phyloP scores from a whole-genome alignment of 345 rosid species.

The Adansonia digitata region DNA sequence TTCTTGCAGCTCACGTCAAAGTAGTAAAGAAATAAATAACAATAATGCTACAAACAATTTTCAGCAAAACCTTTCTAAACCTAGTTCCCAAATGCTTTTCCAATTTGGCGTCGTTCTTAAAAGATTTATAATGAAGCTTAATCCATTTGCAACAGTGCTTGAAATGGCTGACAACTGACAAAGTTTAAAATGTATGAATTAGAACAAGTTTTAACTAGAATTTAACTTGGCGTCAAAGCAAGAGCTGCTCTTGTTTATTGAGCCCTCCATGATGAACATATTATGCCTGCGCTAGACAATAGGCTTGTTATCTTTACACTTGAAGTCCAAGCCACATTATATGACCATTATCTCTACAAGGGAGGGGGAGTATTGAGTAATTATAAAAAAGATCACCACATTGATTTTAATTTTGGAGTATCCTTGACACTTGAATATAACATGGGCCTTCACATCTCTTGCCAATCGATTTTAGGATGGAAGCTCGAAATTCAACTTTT shows the following conservation, averaged over 20 bases:
- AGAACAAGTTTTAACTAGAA: no score
- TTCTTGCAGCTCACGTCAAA: background rate
- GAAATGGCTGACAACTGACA: background rate
- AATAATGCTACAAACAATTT: background rate
- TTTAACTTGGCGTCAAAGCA: background rate
- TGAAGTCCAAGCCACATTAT: background rate
- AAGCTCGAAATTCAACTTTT: background rate
- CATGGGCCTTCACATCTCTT: background rate
- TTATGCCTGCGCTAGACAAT: background rate
- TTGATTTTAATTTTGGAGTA: background rate
- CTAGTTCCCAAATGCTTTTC: slow-evolving; percentile 5
- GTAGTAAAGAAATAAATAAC: background rate
- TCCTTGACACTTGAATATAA: background rate
- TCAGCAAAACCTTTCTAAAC: background rate
- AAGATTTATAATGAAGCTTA: background rate
- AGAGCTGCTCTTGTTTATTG: background rate
- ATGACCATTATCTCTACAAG: slow-evolving; percentile 32
- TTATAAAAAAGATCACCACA: background rate
- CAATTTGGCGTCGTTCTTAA: slow-evolving; percentile 12
- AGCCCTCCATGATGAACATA: background rate
- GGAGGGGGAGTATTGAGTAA: background rate
- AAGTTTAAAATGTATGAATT: background rate
- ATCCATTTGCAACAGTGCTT: background rate
- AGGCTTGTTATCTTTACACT: background rate
- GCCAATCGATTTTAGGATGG: background rate